Percentiles rank a stretch among this genome's conserved stretches.
phyloP scores from a whole-genome alignment of 306 rosid species.

The Medicago lupulina region DNA sequence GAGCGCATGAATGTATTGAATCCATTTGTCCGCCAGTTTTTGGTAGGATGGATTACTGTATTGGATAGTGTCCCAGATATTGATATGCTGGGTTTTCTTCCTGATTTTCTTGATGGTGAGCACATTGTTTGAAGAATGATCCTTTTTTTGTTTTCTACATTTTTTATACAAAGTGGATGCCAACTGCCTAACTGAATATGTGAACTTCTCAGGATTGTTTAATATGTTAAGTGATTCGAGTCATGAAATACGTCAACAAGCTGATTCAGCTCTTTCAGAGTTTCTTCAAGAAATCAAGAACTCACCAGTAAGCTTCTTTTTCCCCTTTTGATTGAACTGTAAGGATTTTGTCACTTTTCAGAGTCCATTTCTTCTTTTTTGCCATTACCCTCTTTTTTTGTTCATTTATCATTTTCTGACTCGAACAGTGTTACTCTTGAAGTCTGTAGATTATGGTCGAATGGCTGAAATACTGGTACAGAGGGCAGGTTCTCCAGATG shows the following conservation, averaged over 20 bases:
- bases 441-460: slow-evolving; percentile 99
- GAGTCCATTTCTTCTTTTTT: slow-evolving; percentile 21
- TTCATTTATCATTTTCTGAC: slow-evolving; percentile 95
- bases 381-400: slow-evolving; percentile 45
- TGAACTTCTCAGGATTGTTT: slow-evolving; percentile 79
- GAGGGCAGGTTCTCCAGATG: slow-evolving; percentile 89
- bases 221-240: slow-evolving; percentile 97
- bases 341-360: slow-evolving; percentile 50
- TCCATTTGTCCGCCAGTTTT: slow-evolving; percentile 98
- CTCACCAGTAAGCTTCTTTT: slow-evolving; percentile 89
- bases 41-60: slow-evolving; percentile 99
- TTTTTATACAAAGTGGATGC: slow-evolving; percentile 30
- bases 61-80: slow-evolving; percentile 98
- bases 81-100: slow-evolving; percentile 98
- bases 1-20: slow-evolving; percentile 98
- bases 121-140: slow-evolving; percentile 14
- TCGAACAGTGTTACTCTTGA: slow-evolving; percentile 99
- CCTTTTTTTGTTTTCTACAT: slow-evolving; percentile 22
- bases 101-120: slow-evolving; percentile 91
- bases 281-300: slow-evolving; percentile 98
- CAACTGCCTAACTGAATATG: slow-evolving; percentile 35
- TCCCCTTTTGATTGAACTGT: slow-evolving; percentile 41
- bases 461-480: slow-evolving; percentile 98
- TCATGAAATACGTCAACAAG: slow-evolving; percentile 97
- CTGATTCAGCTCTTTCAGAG: slow-evolving; percentile 99